Evolutionary conservation across 129 eudicot species (phyloP), one percentile per base, ranked within the genome.

Genomic region (Glebionis coronaria): DNA sequence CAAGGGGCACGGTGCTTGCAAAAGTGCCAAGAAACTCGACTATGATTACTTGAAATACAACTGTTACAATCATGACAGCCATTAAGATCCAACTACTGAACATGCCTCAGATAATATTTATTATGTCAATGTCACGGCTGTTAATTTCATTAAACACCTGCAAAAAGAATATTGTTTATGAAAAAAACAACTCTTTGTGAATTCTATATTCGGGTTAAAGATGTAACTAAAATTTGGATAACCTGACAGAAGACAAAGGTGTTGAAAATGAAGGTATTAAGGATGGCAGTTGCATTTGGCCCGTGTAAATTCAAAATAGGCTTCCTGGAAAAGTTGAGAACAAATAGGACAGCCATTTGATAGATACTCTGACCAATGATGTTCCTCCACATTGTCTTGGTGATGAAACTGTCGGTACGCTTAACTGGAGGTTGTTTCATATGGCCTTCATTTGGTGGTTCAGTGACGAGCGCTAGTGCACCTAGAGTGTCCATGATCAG

Each of bases 211-310:
- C 42, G 1, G 42, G 10, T 35, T 35, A 35, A 6, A 35, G 42
- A 35, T 35, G 42, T 35, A 35, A 35, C 2, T 35, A 35, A 9
- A 35, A 35, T 35, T 6, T 35, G 42, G 9, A 35, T 35, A 35
- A 92, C 98, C 98, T 92, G 98, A 54, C 98, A 92, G 70, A 92
- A 92, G 57, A 92, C 98, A 47, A 92, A 92, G 68, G 98, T 81
- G 81, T 92, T 92, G 87, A 92, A 92, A 57, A 92, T 88, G 84
- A 92, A 83, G 35, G 98, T 92, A 65, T 85, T 85, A 65, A 81
- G 81, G 15, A 82, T 63, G 46, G n/a, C 63, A 2, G 76, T 79
- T 62, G 96, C 72, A 69, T 83, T 79, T 38, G 93, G 67, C 15
- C 96, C 98, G 45, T 63, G 66, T 55, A 92, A 76, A 18, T 78